Evolutionary conservation across 805 yeast species (phyloP).

Genomic region (Kodamaea lidongshanica): DNA sequence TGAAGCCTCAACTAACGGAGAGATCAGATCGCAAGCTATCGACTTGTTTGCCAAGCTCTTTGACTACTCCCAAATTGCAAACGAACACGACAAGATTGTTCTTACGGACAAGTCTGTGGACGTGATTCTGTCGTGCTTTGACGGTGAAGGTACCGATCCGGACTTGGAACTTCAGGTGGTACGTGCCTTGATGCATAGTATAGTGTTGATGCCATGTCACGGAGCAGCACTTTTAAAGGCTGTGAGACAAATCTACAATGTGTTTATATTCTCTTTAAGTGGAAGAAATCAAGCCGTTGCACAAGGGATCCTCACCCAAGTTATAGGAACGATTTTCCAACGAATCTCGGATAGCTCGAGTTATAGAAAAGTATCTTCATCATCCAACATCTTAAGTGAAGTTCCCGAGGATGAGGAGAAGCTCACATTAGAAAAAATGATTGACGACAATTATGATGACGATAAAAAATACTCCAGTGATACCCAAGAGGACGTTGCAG

Average conservation of each 20-base stretch:
- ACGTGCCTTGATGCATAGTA: conserved; percentile 84
- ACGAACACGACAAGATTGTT: conserved; percentile 47
- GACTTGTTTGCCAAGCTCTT: conserved; percentile 85
- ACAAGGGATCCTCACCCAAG: conserved; percentile 90
- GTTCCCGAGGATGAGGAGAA: conserved; percentile 24
- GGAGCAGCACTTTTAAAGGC: conserved; percentile 87
- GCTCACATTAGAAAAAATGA: conserved; percentile 54
- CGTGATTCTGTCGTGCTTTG: conserved; percentile 77
- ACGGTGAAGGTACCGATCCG: conserved; percentile 88
- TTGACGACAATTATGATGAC: conserved; percentile 45
- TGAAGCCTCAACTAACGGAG: conserved; percentile 52
- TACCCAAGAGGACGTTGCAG: conserved; percentile 59
- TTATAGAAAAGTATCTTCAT: conserved; percentile 11
- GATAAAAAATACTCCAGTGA: conserved; percentile 39
- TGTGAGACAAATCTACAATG: conserved; percentile 86
- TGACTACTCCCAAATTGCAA: conserved; percentile 74
- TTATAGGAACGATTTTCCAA: conserved; percentile 79
- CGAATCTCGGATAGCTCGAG: conserved; percentile 38
- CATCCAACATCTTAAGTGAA: conserved; percentile 15
- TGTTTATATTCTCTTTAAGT: conserved; percentile 77
- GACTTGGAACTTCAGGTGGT: conserved; percentile 87
- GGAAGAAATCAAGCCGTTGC: conserved; percentile 88
- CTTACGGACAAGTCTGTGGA: conserved; percentile 79
- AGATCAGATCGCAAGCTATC: conserved; percentile 65
- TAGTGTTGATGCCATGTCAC: conserved; percentile 79